Evolutionary conservation across 306 rosid genomes (phyloP), one percentile per base, ranked within the genome.

Genomic region (Morella rubra): DNA sequence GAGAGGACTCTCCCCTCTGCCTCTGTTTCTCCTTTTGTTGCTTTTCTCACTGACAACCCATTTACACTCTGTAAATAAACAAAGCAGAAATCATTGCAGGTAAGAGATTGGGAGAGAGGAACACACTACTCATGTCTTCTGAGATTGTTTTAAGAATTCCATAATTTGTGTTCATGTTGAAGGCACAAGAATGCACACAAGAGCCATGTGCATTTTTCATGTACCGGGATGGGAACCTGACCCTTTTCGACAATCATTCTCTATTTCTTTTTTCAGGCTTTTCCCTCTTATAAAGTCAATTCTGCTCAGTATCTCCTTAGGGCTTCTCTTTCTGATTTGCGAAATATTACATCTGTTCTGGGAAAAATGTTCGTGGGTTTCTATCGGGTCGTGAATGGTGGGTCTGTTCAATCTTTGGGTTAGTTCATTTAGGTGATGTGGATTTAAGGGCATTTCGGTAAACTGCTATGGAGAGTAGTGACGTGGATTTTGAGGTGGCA

Each of bases 201-300:
- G 65, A 72, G 82, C 81, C 96, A 90, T 76, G 93, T 87, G 85
- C 81, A 19, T 18, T 73, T 71, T 83, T 9, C 77, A 77, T 76
- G 71, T 81, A 69, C 64, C 80, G 85, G 81, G 81, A 86, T 88
- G 86, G 86, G 87, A 79, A 77, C 83, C 85, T 82, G 42, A 80
- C 73, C 73, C 76, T 72, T 82, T 73, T 68, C 66, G 27, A 74
- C 86, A 83, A 85, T 80, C 74, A 85, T 87, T 90, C 77, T 82
- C 75, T 62, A 64, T 77, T 73, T 80, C 41, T 75, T 51, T 41
- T 55, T 13, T 27, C 40, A 45, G 13, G 32, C 67, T 71, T 76
- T 84, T 66, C 77, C 78, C 79, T 74, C 65, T 80, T 73, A 76
- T 27, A 65, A 74, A 76, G 16, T 79, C 77, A 72, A 73, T 66